Conservation (phyloP, 257 asterid species). For the Linderniella brevidens region DNA sequence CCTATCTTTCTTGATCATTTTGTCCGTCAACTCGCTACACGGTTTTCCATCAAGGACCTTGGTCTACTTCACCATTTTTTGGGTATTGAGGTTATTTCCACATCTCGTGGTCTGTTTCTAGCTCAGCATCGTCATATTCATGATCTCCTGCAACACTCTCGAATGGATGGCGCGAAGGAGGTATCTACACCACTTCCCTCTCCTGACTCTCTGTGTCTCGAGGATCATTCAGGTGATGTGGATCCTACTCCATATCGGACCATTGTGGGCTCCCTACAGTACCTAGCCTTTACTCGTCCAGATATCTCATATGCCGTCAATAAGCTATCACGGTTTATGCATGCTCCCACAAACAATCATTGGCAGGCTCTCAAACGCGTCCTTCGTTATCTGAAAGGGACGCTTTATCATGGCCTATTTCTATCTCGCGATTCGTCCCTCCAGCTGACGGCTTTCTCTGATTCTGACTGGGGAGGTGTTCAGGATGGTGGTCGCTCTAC, state of each 20-base stretch:
- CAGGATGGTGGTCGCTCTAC: too few relatives aligned
- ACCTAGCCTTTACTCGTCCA: neutral
- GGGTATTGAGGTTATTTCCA: neutral
- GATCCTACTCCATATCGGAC: too few relatives aligned
- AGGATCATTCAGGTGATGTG: neutral
- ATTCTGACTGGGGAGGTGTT: neutral
- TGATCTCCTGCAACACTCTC: neutral
- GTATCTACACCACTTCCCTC: neutral
- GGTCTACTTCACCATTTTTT: neutral
- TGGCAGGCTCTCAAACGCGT: neutral
- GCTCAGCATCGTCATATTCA: neutral
- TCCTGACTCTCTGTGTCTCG: neutral
- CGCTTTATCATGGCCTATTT: neutral
- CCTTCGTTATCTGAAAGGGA: neutral
- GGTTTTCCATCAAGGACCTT: neutral
- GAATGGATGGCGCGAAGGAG: neutral
- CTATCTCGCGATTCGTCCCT: neutral
- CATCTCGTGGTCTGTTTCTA: neutral
- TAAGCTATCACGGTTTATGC: neutral
- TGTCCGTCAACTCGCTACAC: too few relatives aligned
- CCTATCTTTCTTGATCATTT: too few relatives aligned
- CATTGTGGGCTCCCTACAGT: too few relatives aligned
- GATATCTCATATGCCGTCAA: neutral
- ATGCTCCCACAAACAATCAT: neutral
- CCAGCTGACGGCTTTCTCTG: neutral